Evolutionary conservation across 1,139 yeast species (phyloP).

Genomic region (Zygoascus hellenicus): DNA sequence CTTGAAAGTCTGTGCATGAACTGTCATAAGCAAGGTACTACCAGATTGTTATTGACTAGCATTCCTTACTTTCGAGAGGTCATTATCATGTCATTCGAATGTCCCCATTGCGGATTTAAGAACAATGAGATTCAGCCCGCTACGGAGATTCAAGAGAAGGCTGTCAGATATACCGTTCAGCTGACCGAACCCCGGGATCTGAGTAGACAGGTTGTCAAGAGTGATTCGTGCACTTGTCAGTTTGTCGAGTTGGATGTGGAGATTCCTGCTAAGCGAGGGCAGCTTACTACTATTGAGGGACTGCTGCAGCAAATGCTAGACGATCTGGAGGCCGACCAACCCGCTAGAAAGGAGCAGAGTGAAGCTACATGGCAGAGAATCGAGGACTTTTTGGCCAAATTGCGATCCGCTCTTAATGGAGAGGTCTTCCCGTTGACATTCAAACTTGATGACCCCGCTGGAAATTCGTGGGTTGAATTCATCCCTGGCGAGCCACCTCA

Average conservation of each 20-base stretch:
- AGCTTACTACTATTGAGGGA: conserved; percentile 89
- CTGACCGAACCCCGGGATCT: conserved; percentile 70
- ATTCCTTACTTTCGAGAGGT: conserved; percentile 92
- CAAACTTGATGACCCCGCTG: conserved; percentile 87
- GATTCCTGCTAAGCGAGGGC: conserved; percentile 94
- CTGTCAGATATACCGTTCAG: conserved; percentile 65
- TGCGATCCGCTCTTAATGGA: conserved; percentile 55
- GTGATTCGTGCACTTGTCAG: conserved; percentile 78
- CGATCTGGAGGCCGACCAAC: conserved; percentile 80
- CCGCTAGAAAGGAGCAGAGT: conserved; percentile 62
- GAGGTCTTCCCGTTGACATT: conserved; percentile 74
- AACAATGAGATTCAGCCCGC: conserved; percentile 96
- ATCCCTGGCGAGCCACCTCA: conserved; percentile 83
- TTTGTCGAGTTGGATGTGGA: conserved; percentile 86
- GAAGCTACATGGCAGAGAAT: conserved; percentile 76
- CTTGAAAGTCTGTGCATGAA: conserved; percentile 94
- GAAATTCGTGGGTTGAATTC: conserved; percentile 95
- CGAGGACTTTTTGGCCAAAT: conserved; percentile 57
- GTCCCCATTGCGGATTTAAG: conserved; percentile 90
- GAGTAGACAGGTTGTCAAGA: conserved; percentile 86
- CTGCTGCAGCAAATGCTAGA: conserved; percentile 72
- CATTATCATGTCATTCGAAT: conserved; percentile 89
- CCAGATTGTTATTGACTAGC: conserved; percentile 75
- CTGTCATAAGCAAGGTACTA: conserved; percentile 80
- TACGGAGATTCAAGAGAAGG: conserved; percentile 72